Conservation (phyloP, 2,329 filamentous ascomycete species). For the Cladobotryum mycophilum region DNA sequence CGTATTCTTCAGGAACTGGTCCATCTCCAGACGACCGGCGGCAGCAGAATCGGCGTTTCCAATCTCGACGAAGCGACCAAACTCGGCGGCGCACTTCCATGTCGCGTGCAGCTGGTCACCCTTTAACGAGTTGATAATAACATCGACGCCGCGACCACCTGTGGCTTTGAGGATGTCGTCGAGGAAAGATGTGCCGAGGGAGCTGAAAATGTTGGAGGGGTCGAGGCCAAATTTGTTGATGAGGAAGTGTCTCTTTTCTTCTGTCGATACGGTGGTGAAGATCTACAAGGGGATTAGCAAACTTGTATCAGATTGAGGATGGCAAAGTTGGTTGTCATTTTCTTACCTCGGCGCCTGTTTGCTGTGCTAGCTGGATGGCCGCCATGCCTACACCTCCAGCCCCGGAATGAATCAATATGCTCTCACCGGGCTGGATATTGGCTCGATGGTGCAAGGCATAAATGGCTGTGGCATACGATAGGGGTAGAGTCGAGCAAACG, state of each 20-base stretch:
- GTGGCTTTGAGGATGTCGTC: constrained; percentile 18
- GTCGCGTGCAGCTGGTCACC: constrained; percentile 19
- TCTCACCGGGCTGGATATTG: constrained; percentile 20
- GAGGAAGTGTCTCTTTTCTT: constrained; percentile 16
- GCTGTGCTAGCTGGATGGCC: constrained; percentile 23
- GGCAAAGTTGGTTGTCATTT: too few relatives aligned
- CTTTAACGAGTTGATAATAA: constrained; percentile 17
- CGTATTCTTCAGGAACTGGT: constrained; percentile 26
- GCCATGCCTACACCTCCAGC: constrained; percentile 27
- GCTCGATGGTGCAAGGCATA: constrained; percentile 26
- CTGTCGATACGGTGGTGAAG: constrained; percentile 22
- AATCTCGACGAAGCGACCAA: constrained; percentile 36
- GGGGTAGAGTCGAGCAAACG: constrained; percentile 6
- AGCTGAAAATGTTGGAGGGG: constrained; percentile 20
- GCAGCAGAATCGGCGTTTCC: constrained; percentile 33
- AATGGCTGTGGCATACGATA: constrained; percentile 24
- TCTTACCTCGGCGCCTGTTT: constrained; percentile 22
- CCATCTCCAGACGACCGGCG: constrained; percentile 29
- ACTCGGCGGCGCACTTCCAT: constrained; percentile 34
- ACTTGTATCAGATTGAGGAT: too few relatives aligned
- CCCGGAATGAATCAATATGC: constrained; percentile 29
- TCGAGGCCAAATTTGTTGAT: constrained; percentile 15
- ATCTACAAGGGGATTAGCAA: constrained; percentile 14
- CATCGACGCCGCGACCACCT: constrained; percentile 15
- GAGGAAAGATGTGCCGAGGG: constrained; percentile 18